Percentiles rank a stretch among this genome's conserved stretches.
Evolutionary conservation across 2,329 filamentous ascomycete genomes (phyloP).

Genomic region (Mollisia scopiformis): DNA sequence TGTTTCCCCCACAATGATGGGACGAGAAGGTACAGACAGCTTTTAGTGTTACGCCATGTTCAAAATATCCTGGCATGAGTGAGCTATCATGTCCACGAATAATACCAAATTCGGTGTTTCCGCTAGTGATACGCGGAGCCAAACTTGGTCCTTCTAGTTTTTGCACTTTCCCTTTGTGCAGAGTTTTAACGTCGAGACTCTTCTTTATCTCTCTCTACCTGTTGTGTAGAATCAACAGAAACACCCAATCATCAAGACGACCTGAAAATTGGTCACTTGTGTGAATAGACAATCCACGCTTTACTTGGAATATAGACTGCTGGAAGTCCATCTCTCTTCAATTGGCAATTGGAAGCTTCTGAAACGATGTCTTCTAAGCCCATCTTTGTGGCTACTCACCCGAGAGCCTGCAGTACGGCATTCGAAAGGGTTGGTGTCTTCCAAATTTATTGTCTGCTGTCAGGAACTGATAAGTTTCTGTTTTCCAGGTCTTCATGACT

Average conservation of each 20-base stretch:
- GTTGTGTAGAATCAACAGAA: conserved; percentile 7
- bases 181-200: neutral
- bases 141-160: neutral
- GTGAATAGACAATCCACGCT: conserved; percentile 17
- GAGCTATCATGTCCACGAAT: neutral
- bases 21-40: neutral
- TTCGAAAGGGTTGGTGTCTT: conserved; percentile 77
- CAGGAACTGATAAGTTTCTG: conserved; percentile 9
- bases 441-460: neutral
- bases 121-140: neutral
- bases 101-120: neutral
- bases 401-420: conserved; percentile 91
- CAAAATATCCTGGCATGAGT: neutral
- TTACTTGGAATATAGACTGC: conserved; percentile 35
- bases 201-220: conserved; percentile 1
- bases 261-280: conserved; percentile 27
- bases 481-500: conserved; percentile 90
- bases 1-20: neutral
- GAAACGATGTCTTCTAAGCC: conserved; percentile 72
- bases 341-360: neutral
- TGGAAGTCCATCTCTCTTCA: conserved; percentile 5
- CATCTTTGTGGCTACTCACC: conserved; percentile 93
- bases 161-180: neutral
- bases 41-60: neutral
- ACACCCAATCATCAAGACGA: conserved; percentile 1